phyloP scores from a whole-genome alignment of 1,284 basidiomycete species.

The Moesziomyces antarcticus region DNA sequence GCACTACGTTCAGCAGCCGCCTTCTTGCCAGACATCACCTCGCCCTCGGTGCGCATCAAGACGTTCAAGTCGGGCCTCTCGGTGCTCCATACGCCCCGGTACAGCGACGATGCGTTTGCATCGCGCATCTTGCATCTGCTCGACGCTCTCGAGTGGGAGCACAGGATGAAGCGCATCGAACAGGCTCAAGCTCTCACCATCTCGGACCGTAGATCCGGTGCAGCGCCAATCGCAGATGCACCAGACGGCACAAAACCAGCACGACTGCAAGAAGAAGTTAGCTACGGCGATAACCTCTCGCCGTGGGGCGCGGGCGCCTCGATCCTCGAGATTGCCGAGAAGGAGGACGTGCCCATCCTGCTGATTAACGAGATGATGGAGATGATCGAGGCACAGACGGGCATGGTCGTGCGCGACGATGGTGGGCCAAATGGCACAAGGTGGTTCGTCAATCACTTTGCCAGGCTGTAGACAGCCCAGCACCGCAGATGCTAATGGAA shows the following conservation, averaged over 20 bases:
- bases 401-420: slow-evolving; percentile 60
- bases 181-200: slow-evolving; percentile 33
- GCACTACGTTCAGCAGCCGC: slow-evolving; percentile 81
- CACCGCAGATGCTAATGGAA: neutral
- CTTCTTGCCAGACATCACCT: slow-evolving; percentile 76
- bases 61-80: slow-evolving; percentile 79
- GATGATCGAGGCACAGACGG: slow-evolving; percentile 45
- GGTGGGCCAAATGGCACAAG: slow-evolving; percentile 47
- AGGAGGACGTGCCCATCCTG: slow-evolving; percentile 51
- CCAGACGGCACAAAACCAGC: neutral
- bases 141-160: slow-evolving; percentile 42
- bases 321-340: slow-evolving; percentile 54
- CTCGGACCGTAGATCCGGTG: slow-evolving; percentile 7
- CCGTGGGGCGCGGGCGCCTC: slow-evolving; percentile 46
- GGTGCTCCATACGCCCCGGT: slow-evolving; percentile 83
- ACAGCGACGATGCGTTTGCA: slow-evolving; percentile 51
- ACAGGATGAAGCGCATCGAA: slow-evolving; percentile 42
- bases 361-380: slow-evolving; percentile 60
- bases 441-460: slow-evolving; percentile 59
- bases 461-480: slow-evolving; percentile 3
- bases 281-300: slow-evolving; percentile 37
- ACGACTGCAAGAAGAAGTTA: slow-evolving; percentile 19
- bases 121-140: slow-evolving; percentile 48
- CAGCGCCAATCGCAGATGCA: neutral
- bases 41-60: slow-evolving; percentile 77